Evolutionary conservation across 2,329 filamentous ascomycete genomes (phyloP).

Genomic region (Pleurostoma richardsiae): DNA sequence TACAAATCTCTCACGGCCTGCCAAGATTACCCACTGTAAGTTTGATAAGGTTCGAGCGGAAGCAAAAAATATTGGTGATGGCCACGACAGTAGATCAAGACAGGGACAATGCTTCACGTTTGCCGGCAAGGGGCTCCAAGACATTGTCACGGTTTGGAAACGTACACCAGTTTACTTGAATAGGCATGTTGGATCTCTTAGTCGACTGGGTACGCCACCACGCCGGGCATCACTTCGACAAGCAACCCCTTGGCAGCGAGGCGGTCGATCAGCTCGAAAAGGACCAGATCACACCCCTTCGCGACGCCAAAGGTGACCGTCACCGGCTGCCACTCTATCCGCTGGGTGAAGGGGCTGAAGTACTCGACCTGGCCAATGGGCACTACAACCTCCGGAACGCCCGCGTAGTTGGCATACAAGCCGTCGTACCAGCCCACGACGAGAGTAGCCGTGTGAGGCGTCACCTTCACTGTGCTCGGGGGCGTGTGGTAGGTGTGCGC

Average conservation of each 20-base stretch:
- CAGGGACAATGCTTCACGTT: no score
- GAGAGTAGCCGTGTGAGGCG: neutral
- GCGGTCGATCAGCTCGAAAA: neutral
- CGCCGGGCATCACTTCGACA: neutral
- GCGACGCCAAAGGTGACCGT: neutral
- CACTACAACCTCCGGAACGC: conserved; percentile 4
- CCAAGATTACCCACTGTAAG: no score
- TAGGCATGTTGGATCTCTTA: neutral
- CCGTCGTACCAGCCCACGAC: neutral
- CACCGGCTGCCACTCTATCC: neutral
- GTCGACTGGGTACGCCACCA: neutral
- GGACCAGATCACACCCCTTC: neutral
- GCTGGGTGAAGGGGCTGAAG: neutral
- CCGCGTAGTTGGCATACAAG: neutral
- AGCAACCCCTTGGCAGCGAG: neutral
- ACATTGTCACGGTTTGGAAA: no score
- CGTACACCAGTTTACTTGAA: no score
- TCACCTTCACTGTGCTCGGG: neutral
- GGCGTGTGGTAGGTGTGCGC: neutral
- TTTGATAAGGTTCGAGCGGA: no score
- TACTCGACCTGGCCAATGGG: conserved; percentile 6
- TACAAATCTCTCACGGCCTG: no score
- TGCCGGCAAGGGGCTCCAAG: no score
- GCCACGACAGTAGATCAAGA: no score
- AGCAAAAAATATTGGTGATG: no score